Percentiles rank a stretch among this genome's conserved stretches.
Conservation (phyloP, 2,329 filamentous ascomycete species). For the Aspergillus phoenicis region DNA sequence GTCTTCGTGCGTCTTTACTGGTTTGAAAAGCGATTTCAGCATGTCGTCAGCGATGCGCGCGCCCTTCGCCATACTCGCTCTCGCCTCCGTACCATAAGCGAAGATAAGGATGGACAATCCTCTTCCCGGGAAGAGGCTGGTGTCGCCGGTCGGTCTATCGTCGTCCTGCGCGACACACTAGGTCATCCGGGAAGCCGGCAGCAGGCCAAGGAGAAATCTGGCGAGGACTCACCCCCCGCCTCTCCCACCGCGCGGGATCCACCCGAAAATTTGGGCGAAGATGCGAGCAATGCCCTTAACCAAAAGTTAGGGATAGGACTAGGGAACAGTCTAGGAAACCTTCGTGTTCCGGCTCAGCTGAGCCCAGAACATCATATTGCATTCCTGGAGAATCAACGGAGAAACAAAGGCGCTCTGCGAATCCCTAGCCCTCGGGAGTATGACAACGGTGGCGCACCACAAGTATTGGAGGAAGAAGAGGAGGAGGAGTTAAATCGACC, state of each 20-base stretch:
- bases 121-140: constrained; percentile 40
- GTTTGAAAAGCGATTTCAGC: constrained; percentile 95
- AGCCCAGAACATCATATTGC: constrained; percentile 80
- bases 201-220: constrained; percentile 23
- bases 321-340: constrained; percentile 51
- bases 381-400: constrained; percentile 81
- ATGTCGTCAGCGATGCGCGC: constrained; percentile 74
- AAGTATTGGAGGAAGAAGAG: constrained; percentile 56
- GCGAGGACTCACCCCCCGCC: constrained; percentile 30
- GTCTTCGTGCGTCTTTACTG: constrained; percentile 94
- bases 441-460: constrained; percentile 76
- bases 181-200: constrained; percentile 24
- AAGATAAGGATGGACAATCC: constrained; percentile 46
- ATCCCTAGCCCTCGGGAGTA: constrained; percentile 92
- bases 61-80: constrained; percentile 66
- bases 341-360: constrained; percentile 56
- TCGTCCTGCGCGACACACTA: constrained; percentile 40
- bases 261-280: constrained; percentile 20
- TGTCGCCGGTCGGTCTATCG: constrained; percentile 41
- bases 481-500: constrained; percentile 30
- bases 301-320: constrained; percentile 32
- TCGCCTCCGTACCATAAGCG: constrained; percentile 57
- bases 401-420: constrained; percentile 72
- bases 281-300: constrained; percentile 14
- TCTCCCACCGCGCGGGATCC: constrained; percentile 27